phyloP scores from a whole-genome alignment of 495 filamentous ascomycete genomes.

The Usnea hakonensis region DNA sequence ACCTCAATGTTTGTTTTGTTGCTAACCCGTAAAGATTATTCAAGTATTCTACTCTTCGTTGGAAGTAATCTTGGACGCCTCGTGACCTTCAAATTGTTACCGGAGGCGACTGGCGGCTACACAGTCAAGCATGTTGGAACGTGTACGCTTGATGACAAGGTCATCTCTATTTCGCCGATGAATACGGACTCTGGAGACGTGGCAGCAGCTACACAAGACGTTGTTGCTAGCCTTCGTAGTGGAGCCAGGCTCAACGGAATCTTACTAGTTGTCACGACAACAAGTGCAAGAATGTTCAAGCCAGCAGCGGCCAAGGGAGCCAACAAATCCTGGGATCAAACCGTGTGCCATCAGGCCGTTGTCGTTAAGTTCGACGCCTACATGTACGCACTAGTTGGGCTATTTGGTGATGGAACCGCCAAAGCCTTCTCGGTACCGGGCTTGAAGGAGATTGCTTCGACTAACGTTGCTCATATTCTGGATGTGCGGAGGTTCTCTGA shows the following conservation, averaged over 20 bases:
- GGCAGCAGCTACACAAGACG: constrained; percentile 63
- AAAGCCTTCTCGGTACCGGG: constrained; percentile 78
- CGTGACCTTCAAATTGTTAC: constrained; percentile 83
- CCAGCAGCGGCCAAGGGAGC: constrained; percentile 80
- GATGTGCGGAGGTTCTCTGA: constrained; percentile 65
- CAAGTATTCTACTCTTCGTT: constrained; percentile 85
- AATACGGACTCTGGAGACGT: constrained; percentile 66
- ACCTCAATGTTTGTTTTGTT: no score
- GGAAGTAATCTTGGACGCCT: constrained; percentile 79
- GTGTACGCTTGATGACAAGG: constrained; percentile 55
- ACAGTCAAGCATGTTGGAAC: constrained; percentile 63
- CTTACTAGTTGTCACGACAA: constrained; percentile 59
- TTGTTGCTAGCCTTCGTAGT: constrained; percentile 62
- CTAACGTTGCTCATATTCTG: constrained; percentile 51
- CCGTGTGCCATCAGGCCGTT: constrained; percentile 66
- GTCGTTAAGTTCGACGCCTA: constrained; percentile 64
- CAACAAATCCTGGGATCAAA: constrained; percentile 77
- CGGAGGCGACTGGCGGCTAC: constrained; percentile 60
- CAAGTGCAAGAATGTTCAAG: constrained; percentile 74
- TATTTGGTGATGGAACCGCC: constrained; percentile 72
- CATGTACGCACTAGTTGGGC: constrained; percentile 68
- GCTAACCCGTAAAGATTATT: constrained; percentile 54
- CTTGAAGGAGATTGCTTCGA: constrained; percentile 74
- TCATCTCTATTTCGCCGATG: constrained; percentile 71
- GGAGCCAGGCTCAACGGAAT: constrained; percentile 67